Base-by-base conservation (phyloP, 2,329 filamentous ascomycete genomes). In the Aspergillus neotritici region DNA sequence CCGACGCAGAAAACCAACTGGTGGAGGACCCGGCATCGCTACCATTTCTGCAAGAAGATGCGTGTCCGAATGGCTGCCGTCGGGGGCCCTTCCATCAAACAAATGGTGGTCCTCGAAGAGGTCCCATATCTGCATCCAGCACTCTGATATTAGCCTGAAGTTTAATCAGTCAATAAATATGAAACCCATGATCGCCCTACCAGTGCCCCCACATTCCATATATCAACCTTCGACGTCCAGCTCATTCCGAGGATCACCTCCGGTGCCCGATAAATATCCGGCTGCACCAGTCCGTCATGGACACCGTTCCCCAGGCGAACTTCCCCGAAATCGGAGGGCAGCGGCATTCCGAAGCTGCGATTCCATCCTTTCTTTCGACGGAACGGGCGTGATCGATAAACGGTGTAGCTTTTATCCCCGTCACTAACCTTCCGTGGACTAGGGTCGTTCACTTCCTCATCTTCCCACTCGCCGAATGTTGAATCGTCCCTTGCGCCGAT, bases 201-300 rank as follows among this genome's bases (percentile, higher is more conserved):
- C 50, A 62, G 41, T 2, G 50, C 45, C 32, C 53, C 57, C 17
- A 61, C 40, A 33, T 55, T 57, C 57, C 57, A 64, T n/a, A 62
- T 60, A 41, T 63, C 60, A 9, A 56, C 49, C 16, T 49, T 55
- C 11, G 43, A 47, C 13, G 44, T 50, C 59, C 54, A 63, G n/a
- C 43, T 37, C 47, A 57, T 60, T 3, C 52, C 52, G 15, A 57
- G 43, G 12, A 58, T 44, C 2, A 62, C 52, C 39, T 61, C 58
- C 5, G 56, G 60, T 2, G 58, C 54, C 31, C 59, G 38, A 46
- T 61, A 62, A 30, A 60, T 29, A 21, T 56, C 44, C 5, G 58
- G 56, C 44, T 55, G 49, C 15, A 58, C 55, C 14, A 52, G 43
- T 15, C 49, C 47, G 13, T 40, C 31, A 13, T 54, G 48, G 4